A percentile compares a stretch with the other conserved stretches of the same genome.
Evolutionary conservation across 75 land plant species (phyloP).

Genomic region (Sequoia sempervirens): DNA sequence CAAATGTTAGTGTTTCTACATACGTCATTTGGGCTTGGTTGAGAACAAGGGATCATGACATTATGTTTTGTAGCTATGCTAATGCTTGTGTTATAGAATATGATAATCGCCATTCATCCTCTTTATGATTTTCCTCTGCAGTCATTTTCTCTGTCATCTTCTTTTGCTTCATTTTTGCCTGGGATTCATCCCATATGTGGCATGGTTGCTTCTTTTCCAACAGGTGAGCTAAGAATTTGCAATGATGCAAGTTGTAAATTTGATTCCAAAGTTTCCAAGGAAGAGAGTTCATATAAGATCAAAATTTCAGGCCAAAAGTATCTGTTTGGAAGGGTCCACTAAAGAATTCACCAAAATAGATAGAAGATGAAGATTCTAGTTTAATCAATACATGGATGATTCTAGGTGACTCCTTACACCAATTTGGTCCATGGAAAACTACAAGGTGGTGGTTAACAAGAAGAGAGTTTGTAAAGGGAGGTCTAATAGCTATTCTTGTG

Average conservation of each 20-base stretch:
- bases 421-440: constrained; percentile 45
- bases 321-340: constrained; percentile 47
- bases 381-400: constrained; percentile 14
- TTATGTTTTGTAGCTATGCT: too few relatives aligned
- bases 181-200: not conserved
- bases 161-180: not conserved
- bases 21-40: too few relatives aligned
- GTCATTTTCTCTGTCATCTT: constrained; percentile 3
- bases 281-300: constrained; percentile 53
- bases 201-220: constrained; percentile 5
- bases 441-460: not conserved
- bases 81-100: too few relatives aligned
- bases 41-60: too few relatives aligned
- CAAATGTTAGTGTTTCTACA: too few relatives aligned
- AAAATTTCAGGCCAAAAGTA: constrained; percentile 56
- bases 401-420: constrained; percentile 46
- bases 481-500: constrained; percentile 42
- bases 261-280: not conserved
- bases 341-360: not conserved
- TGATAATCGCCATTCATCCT: too few relatives aligned
- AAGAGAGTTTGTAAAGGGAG: constrained; percentile 50
- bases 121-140: constrained; percentile 8
- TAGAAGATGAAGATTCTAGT: constrained; percentile 6
- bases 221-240: not conserved
- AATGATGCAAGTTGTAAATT: constrained; percentile 2